Percentiles rank a stretch among this genome's conserved stretches.
These are phyloP conservation scores for Dendrobium officinale DNA, from an alignment of 106 monocot species.

Conservation along the genomic window DNA sequence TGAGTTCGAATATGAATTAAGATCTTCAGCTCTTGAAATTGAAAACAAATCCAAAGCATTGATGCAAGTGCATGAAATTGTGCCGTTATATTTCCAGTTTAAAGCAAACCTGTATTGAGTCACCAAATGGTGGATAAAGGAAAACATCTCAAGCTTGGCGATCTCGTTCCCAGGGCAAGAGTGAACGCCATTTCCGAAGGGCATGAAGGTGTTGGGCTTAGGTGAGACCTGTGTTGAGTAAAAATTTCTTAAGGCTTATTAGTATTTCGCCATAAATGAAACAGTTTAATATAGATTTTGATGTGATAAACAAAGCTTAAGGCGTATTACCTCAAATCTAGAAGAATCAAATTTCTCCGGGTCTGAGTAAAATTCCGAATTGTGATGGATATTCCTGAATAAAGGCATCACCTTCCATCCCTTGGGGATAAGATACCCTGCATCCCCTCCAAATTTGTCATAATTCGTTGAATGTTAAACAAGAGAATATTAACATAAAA, in stretches of 20 bases:
- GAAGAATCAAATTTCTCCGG: slow-evolving; percentile 76
- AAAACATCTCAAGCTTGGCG: slow-evolving; percentile 74
- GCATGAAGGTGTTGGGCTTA: slow-evolving; percentile 72
- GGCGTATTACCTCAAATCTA: slow-evolving; percentile 53
- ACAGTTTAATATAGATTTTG: too few relatives aligned
- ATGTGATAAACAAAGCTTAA: too few relatives aligned
- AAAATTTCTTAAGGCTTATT: neutral
- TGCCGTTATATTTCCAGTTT: too few relatives aligned
- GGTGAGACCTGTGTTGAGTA: slow-evolving; percentile 34
- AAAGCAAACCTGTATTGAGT: slow-evolving; percentile 57
- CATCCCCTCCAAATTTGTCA: neutral
- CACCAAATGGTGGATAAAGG: slow-evolving; percentile 69
- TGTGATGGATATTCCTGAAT: slow-evolving; percentile 94
- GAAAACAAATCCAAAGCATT: too few relatives aligned
- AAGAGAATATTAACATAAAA: too few relatives aligned
- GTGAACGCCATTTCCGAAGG: slow-evolving; percentile 84
- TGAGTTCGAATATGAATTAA: too few relatives aligned
- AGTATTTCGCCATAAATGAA: neutral
- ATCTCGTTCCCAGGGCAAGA: slow-evolving; percentile 91
- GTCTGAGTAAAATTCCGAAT: slow-evolving; percentile 58
- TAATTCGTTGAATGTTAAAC: too few relatives aligned
- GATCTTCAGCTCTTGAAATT: too few relatives aligned
- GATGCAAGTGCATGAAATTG: too few relatives aligned
- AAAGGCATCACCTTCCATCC: slow-evolving; percentile 97
- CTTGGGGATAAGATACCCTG: slow-evolving; percentile 87